Conservation (phyloP, 768 basidiomycete species). For the Galerina sulciceps region DNA sequence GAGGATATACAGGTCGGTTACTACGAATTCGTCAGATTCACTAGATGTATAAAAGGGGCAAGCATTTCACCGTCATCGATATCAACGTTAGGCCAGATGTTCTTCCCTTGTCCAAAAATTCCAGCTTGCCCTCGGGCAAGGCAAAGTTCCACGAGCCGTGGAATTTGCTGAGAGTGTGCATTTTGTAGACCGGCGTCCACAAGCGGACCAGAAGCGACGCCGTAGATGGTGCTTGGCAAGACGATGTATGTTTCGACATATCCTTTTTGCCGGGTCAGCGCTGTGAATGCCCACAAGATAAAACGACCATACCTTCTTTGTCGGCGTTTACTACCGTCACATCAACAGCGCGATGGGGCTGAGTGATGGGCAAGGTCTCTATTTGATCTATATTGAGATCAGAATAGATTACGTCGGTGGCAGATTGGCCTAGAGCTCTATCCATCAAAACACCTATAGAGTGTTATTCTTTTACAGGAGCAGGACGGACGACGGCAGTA, state of each 20-base stretch:
- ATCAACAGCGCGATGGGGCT: slow-evolving; percentile 56
- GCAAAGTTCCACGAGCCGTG: slow-evolving; percentile 42
- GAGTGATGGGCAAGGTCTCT: slow-evolving; percentile 46
- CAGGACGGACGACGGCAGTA: not conserved
- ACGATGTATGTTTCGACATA: slow-evolving; percentile 58
- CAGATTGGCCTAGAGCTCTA: slow-evolving; percentile 43
- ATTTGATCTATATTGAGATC: slow-evolving; percentile 52
- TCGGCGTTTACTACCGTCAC: slow-evolving; percentile 50
- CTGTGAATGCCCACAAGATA: not conserved
- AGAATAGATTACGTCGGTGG: slow-evolving; percentile 45
- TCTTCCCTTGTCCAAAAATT: slow-evolving; percentile 55
- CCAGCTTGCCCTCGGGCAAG: slow-evolving; percentile 50
- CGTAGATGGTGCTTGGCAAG: slow-evolving; percentile 58
- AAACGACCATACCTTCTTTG: slow-evolving; percentile 39
- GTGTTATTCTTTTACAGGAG: not conserved
- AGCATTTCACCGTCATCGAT: slow-evolving; percentile 49
- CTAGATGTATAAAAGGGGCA: not conserved
- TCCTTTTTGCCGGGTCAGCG: slow-evolving; percentile 29
- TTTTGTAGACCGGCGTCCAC: slow-evolving; percentile 56
- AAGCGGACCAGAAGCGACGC: slow-evolving; percentile 47
- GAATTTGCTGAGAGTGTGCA: slow-evolving; percentile 53
- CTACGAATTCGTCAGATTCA: slow-evolving; percentile 26
- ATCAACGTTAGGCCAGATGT: slow-evolving; percentile 59
- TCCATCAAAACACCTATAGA: slow-evolving; percentile 42
- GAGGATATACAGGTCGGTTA: slow-evolving; percentile 47